Conservation (phyloP, 495 filamentous ascomycete genomes). For the Amphirosellinia nigrospora region DNA sequence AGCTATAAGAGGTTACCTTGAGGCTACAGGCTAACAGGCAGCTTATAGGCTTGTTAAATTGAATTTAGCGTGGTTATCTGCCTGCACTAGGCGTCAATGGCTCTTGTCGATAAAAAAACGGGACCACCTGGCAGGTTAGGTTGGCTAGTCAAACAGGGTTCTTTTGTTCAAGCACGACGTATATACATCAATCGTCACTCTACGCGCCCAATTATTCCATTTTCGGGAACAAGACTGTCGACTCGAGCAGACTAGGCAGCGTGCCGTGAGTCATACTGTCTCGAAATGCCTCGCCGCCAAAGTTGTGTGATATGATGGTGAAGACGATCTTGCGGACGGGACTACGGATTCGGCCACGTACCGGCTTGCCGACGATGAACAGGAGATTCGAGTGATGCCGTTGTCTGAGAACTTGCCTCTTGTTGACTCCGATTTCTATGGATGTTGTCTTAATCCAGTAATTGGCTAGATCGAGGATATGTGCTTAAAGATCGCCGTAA, state of each 20-base stretch:
- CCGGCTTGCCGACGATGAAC: conserved; percentile 28
- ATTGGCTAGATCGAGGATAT: conserved; percentile 32
- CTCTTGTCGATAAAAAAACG: too few species aligned
- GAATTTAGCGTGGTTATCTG: background rate
- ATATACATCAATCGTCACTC: conserved; percentile 32
- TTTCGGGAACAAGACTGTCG: conserved; percentile 31
- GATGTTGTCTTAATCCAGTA: conserved; percentile 33
- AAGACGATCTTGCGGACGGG: conserved; percentile 32
- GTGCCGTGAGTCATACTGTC: background rate
- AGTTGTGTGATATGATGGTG: conserved; percentile 33
- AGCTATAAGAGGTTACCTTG: background rate
- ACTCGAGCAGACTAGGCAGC: conserved; percentile 17
- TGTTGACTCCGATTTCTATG: conserved; percentile 28
- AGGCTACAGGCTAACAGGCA: conserved; percentile 6
- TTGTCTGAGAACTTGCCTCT: conserved; percentile 25
- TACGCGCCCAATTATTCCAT: conserved; percentile 34
- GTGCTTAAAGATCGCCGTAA: conserved; percentile 10
- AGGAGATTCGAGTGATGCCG: conserved; percentile 30
- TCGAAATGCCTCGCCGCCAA: conserved; percentile 17
- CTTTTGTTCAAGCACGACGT: conserved; percentile 33
- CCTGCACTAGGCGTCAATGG: background rate
- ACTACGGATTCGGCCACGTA: conserved; percentile 11
- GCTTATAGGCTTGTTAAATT: background rate
- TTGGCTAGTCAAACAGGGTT: too few species aligned
- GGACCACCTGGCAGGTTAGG: too few species aligned